These are phyloP conservation scores for Fusarium aywerte DNA, from an alignment of 2,329 filamentous ascomycete genomes.

Conservation along the genomic window DNA sequence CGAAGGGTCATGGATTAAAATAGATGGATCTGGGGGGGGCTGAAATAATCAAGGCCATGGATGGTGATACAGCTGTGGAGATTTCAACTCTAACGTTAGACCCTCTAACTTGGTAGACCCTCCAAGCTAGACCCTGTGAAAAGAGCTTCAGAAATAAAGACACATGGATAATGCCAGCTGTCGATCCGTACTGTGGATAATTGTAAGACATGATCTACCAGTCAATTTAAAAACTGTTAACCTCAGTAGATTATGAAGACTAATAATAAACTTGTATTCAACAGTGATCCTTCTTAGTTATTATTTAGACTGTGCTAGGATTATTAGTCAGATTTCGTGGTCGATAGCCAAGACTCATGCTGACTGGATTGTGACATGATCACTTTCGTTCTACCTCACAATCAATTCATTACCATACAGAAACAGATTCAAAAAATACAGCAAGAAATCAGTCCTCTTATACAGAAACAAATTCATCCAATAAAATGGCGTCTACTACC, in stretches of 20 bases:
- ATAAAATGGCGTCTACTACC: constrained; percentile 40
- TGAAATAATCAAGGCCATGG: neutral
- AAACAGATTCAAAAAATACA: neutral
- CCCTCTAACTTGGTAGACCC: no score
- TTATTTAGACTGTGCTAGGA: constrained; percentile 8
- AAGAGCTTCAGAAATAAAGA: constrained; percentile 14
- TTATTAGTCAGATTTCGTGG: constrained; percentile 31
- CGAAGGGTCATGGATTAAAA: constrained; percentile 23
- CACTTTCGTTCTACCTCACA: constrained; percentile 7
- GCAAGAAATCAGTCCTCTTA: neutral
- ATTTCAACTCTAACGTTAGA: no score
- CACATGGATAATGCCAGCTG: constrained; percentile 9
- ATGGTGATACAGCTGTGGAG: constrained; percentile 21
- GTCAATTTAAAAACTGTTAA: neutral
- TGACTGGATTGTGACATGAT: constrained; percentile 15
- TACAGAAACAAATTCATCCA: neutral
- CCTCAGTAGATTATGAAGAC: neutral
- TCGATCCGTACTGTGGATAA: constrained; percentile 2
- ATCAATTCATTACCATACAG: neutral
- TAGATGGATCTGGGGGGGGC: constrained; percentile 10
- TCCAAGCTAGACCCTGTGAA: neutral
- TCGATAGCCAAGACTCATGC: neutral
- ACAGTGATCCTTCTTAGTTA: neutral
- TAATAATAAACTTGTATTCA: neutral
- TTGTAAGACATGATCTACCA: neutral